Conservation (phyloP, 2,329 filamentous ascomycete species). For the Phaeosphaeriaceae sp. region DNA sequence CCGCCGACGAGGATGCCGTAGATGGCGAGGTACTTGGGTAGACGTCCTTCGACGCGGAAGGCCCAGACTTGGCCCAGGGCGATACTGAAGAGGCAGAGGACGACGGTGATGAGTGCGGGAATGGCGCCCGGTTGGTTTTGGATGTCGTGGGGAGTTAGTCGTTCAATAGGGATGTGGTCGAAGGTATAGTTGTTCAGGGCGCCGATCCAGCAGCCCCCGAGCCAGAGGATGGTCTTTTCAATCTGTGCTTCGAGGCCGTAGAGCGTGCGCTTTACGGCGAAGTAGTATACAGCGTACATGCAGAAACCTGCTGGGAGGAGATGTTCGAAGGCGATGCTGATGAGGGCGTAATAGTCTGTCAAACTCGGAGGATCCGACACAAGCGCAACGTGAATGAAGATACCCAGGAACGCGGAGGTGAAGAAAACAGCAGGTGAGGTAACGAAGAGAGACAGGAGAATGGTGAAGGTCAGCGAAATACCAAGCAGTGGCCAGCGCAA, state of each 20-base stretch:
- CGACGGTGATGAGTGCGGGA: conserved; percentile 78
- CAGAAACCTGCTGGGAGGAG: conserved; percentile 88
- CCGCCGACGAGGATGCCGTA: conserved; percentile 72
- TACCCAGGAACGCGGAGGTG: conserved; percentile 78
- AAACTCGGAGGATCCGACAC: conserved; percentile 84
- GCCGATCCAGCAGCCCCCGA: conserved; percentile 90
- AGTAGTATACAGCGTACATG: conserved; percentile 85
- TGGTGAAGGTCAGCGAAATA: conserved; percentile 80
- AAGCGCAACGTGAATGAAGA: conserved; percentile 90
- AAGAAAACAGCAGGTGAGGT: conserved; percentile 82
- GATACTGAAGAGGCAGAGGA: conserved; percentile 73
- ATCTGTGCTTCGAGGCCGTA: conserved; percentile 78
- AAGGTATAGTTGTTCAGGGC: conserved; percentile 95
- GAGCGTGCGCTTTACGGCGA: conserved; percentile 77
- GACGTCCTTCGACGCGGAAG: conserved; percentile 82
- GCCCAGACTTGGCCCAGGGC: conserved; percentile 80
- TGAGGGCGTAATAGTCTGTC: conserved; percentile 70
- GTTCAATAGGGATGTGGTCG: conserved; percentile 89
- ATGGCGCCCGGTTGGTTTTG: conserved; percentile 88
- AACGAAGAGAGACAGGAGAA: conserved; percentile 80
- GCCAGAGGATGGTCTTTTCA: conserved; percentile 89
- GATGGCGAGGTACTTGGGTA: conserved; percentile 78
- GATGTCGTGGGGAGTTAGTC: conserved; percentile 89
- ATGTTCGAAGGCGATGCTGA: conserved; percentile 80
- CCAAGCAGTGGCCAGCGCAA: conserved; percentile 84